phyloP scores from a whole-genome alignment of 768 basidiomycete species.

The Tulasnella sp. region DNA sequence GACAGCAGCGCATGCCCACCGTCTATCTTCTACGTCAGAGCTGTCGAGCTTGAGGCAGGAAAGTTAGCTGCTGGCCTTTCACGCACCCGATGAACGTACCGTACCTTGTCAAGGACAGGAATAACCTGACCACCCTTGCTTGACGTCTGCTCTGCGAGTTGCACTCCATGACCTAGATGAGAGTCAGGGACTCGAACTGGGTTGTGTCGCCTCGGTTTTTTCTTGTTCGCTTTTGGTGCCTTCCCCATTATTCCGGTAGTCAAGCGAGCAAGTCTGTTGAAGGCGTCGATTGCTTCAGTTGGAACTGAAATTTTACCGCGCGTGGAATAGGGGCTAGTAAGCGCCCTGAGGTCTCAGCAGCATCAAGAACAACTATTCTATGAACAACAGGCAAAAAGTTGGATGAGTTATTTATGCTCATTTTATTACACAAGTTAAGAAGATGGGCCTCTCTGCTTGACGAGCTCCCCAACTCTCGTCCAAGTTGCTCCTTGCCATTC shows the following conservation, averaged over 20 bases:
- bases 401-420: not conserved
- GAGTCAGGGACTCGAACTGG: slow-evolving; percentile 90
- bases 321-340: not conserved
- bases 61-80: not conserved
- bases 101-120: slow-evolving; percentile 86
- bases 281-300: not conserved
- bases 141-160: slow-evolving; percentile 61
- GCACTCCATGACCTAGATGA: slow-evolving; percentile 77
- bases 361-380: no score
- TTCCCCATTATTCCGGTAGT: slow-evolving; percentile 66
- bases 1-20: slow-evolving; percentile 96
- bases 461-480: not conserved
- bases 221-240: slow-evolving; percentile 69
- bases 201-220: slow-evolving; percentile 75
- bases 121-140: slow-evolving; percentile 71
- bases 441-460: not conserved
- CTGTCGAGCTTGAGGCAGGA: slow-evolving; percentile 54
- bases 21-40: slow-evolving; percentile 68
- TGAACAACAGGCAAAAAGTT: not conserved
- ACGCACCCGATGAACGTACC: not conserved
- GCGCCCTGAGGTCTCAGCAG: not conserved
- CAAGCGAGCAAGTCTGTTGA: not conserved
- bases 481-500: not conserved
- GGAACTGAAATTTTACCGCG: not conserved
- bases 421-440: no score